phyloP scores from a whole-genome alignment of 1,284 basidiomycete genomes.

The Phaffia rhodozyma region DNA sequence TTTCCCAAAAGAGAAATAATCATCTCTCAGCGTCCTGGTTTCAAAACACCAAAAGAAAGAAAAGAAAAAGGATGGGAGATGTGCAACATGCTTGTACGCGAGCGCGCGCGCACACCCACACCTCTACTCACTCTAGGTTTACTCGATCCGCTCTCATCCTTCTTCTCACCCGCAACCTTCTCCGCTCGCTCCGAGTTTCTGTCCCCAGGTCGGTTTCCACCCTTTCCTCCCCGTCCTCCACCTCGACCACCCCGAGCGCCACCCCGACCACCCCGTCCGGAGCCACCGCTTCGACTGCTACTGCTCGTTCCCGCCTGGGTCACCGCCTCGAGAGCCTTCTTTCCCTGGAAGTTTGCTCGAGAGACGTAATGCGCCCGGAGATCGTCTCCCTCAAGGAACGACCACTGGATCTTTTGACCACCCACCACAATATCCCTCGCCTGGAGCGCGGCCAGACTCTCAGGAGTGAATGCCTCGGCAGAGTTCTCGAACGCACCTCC shows the following conservation, averaged over 20 bases:
- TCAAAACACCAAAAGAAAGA: background rate
- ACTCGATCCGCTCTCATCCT: background rate
- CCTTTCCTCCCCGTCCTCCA: conserved; percentile 29
- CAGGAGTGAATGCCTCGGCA: conserved; percentile 36
- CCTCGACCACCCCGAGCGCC: conserved; percentile 26
- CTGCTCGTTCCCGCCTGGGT: conserved; percentile 53
- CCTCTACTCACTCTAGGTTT: background rate
- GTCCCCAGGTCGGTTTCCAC: conserved; percentile 21
- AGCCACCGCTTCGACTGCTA: conserved; percentile 51
- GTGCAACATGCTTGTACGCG: background rate
- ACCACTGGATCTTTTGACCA: conserved; percentile 33
- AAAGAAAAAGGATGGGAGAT: background rate
- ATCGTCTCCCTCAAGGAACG: conserved; percentile 39
- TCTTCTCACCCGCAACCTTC: background rate
- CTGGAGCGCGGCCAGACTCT: conserved; percentile 36
- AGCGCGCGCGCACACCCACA: background rate
- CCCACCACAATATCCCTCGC: conserved; percentile 35
- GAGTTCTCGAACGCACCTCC: conserved; percentile 37
- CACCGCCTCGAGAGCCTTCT: conserved; percentile 41
- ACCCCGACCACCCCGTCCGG: conserved; percentile 51
- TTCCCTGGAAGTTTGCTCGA: conserved; percentile 46
- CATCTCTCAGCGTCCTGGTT: background rate
- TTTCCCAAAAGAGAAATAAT: background rate
- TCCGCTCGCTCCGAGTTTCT: background rate
- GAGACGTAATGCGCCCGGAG: conserved; percentile 68